Evolutionary conservation across 1,139 yeast species (phyloP).

Genomic region (Casaregolazyma lundiana): DNA sequence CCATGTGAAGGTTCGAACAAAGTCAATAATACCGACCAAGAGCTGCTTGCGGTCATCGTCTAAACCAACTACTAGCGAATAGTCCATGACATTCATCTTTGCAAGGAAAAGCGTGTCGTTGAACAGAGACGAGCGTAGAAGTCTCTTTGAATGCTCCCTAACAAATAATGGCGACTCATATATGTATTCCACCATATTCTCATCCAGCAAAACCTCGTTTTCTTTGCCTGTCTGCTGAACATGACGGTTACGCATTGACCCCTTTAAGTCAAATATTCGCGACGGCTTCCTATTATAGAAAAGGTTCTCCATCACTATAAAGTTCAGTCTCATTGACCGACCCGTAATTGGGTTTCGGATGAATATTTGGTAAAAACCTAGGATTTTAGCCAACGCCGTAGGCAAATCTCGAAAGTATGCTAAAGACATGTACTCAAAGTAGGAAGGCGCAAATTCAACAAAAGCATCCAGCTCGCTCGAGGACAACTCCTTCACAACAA

Average conservation of each 20-base stretch:
- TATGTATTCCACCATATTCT: slow-evolving; percentile 96
- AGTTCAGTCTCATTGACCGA: slow-evolving; percentile 78
- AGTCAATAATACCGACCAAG: slow-evolving; percentile 93
- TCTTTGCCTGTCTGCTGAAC: slow-evolving; percentile 95
- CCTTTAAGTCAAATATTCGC: slow-evolving; percentile 90
- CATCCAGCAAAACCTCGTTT: slow-evolving; percentile 91
- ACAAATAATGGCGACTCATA: slow-evolving; percentile 95
- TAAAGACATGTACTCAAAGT: slow-evolving; percentile 93
- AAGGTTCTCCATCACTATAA: slow-evolving; percentile 91
- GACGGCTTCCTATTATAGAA: slow-evolving; percentile 81
- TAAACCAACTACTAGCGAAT: slow-evolving; percentile 89
- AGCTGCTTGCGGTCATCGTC: slow-evolving; percentile 64
- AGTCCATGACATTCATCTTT: slow-evolving; percentile 99
- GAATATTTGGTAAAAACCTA: slow-evolving; percentile 92
- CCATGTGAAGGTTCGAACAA: slow-evolving; percentile 96
- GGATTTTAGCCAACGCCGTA: slow-evolving; percentile 87
- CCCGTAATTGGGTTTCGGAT: slow-evolving; percentile 75
- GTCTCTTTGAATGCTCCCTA: slow-evolving; percentile 82
- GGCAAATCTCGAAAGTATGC: slow-evolving; percentile 93
- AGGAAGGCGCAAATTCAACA: slow-evolving; percentile 92
- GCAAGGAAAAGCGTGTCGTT: slow-evolving; percentile 92
- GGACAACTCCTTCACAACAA: slow-evolving; percentile 84
- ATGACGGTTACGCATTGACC: slow-evolving; percentile 96
- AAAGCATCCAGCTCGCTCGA: slow-evolving; percentile 89
- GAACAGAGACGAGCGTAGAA: slow-evolving; percentile 83